Conservation (phyloP, 1,139 yeast genomes). For the Yamadazyma mexicana region DNA sequence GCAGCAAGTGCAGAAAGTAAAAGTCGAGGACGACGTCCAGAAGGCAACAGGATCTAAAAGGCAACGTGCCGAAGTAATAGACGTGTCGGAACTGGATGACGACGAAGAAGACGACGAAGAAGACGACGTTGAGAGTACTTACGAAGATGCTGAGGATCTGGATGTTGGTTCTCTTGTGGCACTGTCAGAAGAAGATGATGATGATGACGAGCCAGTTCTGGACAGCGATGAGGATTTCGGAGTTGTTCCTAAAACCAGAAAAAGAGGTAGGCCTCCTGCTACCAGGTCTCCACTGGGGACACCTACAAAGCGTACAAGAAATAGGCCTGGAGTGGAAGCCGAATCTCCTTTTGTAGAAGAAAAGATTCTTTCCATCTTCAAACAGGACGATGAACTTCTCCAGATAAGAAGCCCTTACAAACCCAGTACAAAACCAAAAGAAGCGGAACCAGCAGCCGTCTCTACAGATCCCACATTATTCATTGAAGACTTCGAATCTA, state of each 20-base stretch:
- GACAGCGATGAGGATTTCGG: neutral
- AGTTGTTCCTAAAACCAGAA: neutral
- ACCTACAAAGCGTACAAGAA: neutral
- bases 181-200: slow-evolving; percentile 21
- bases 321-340: neutral
- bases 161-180: too few species aligned
- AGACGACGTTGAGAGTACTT: too few species aligned
- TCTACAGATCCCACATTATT: neutral
- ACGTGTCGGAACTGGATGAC: too few species aligned
- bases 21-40: too few species aligned
- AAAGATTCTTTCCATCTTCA: slow-evolving; percentile 9
- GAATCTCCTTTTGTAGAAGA: neutral
- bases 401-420: slow-evolving; percentile 7
- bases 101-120: neutral
- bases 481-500: slow-evolving; percentile 1
- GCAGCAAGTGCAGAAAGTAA: too few species aligned
- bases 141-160: neutral
- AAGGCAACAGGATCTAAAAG: too few species aligned
- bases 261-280: neutral
- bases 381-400: slow-evolving; percentile 8
- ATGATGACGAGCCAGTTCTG: slow-evolving; percentile 10
- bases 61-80: too few species aligned
- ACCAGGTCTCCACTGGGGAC: neutral
- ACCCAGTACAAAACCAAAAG: slow-evolving; percentile 1
- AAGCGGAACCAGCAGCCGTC: neutral